Evolutionary conservation across 164 flowering plant species (phyloP).

Genomic region (Houttuynia cordata): DNA sequence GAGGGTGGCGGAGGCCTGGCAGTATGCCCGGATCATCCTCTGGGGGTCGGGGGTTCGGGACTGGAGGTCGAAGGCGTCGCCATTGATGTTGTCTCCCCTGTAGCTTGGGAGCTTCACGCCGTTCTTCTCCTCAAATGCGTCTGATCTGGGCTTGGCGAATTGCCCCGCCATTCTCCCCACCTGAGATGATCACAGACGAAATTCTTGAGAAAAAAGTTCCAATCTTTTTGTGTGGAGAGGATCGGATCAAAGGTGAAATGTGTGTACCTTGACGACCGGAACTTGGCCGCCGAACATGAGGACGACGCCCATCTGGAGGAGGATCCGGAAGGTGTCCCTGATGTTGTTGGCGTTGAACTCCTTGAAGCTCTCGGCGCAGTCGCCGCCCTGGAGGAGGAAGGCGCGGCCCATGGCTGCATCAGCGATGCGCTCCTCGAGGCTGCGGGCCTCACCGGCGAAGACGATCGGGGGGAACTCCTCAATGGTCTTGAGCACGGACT

Average conservation of each 20-base stretch:
- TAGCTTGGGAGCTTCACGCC: constrained; percentile 91
- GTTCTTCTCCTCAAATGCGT: constrained; percentile 59
- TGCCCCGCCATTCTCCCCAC: constrained; percentile 99
- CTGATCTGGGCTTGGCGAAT: constrained; percentile 93
- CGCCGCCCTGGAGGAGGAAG: constrained; percentile 78
- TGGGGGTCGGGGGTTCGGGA: constrained; percentile 78
- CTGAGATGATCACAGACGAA: constrained; percentile 15
- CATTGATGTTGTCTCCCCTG: constrained; percentile 83
- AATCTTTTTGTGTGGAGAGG: not conserved
- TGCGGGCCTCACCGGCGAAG: constrained; percentile 84
- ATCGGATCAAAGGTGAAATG: not conserved
- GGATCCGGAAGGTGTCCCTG: constrained; percentile 73
- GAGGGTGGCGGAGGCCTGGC: constrained; percentile 80
- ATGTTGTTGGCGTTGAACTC: constrained; percentile 84
- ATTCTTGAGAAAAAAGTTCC: not conserved
- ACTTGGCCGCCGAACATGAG: constrained; percentile 85
- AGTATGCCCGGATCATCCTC: constrained; percentile 78
- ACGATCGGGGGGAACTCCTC: constrained; percentile 83
- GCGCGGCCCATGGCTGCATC: constrained; percentile 83
- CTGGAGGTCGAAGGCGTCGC: constrained; percentile 65
- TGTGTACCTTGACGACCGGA: constrained; percentile 67
- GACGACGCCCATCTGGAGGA: constrained; percentile 83
- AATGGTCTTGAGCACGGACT: constrained; percentile 50
- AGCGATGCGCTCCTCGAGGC: constrained; percentile 54
- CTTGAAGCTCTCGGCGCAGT: constrained; percentile 92